Evolutionary conservation across 129 eudicot genomes (phyloP).

Genomic region (carrot (Daucus carota)): DNA sequence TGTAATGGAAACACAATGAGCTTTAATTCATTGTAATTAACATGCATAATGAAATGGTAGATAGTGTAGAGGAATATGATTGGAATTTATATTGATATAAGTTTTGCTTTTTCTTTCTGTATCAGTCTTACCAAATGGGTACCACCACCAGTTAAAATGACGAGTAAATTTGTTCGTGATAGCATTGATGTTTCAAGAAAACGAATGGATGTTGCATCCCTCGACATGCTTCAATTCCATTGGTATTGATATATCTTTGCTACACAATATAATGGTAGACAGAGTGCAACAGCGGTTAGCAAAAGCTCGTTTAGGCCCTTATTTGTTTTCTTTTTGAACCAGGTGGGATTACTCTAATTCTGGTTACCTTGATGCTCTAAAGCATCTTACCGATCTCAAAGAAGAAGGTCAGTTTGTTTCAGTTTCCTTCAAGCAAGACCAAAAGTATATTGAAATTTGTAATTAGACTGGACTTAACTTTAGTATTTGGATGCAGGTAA

Average conservation of each 20-base stretch:
- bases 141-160: constrained; percentile 99
- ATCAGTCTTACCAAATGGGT: constrained; percentile 98
- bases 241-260: constrained; percentile 41
- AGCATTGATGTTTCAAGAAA: constrained; percentile 78
- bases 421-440: constrained; percentile 1
- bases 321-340: constrained; percentile 19
- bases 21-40: not conserved
- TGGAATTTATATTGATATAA: not conserved
- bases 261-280: not conserved
- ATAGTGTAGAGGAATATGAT: not conserved
- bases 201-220: constrained; percentile 96
- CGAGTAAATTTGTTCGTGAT: constrained; percentile 64
- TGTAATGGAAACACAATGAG: not conserved
- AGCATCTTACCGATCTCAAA: constrained; percentile 91
- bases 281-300: not conserved
- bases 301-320: not conserved
- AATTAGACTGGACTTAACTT: constrained; percentile 25
- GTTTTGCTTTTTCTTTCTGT: constrained; percentile 7
- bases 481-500: constrained; percentile 57
- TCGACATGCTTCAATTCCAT: constrained; percentile 99
- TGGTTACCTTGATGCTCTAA: constrained; percentile 97
- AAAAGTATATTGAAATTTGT: not conserved
- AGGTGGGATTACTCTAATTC: constrained; percentile 99
- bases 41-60: constrained; percentile 5
- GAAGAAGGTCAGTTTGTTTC: constrained; percentile 62